Base-by-base conservation (phyloP, 768 basidiomycete genomes). In the Nidula microcarpa region DNA sequence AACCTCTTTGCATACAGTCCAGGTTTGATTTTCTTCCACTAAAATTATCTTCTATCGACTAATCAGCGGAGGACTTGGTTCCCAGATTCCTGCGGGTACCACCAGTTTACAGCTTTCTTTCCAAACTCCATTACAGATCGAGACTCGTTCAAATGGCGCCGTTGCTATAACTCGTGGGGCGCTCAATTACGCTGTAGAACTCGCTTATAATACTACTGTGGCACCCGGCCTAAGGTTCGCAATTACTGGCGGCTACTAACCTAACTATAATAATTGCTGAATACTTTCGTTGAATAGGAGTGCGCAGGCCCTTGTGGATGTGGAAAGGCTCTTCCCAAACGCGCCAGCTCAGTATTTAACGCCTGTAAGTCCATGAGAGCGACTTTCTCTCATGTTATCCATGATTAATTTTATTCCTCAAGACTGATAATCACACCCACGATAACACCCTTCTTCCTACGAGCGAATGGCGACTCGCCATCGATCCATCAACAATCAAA, bases 391-490 rank as follows among this genome's bases (percentile, higher is more conserved):
- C 39, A 41, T 30, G 23, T 30, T 30, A 30, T 30, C 4, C 23
- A 30, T 46, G 7, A 10, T 47, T 53, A 4, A 39, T 34, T n/a
- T n/a, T 4, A n/a, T 17, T 8, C 50, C 6, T 45, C 23, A 30
- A 75, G 73, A 72, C 65, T 47, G 73, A 74, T 46, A 68, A 70
- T 23, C 66, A 74, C 55, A 74, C 73, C 1, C 59, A 66, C 16
- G 73, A 74, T 54, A 65, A 70, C 53, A 71, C 67, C 1, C 65
- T 76, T 9, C 62, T 74, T 6, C 73, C 74, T 7, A 74, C 70
- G 2, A 62, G 53, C 17, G 63, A 69, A 47, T 74, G 74, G 72
- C 67, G 64, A 18, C 54, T 74, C 23, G 74, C 73, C 11, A 73
- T 76, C 49, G 73, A 76, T 51, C 72, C 72, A 7, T 57, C 64